Evolutionary conservation across 257 asterid genomes (phyloP).

Genomic region (Capsicum chinense): DNA sequence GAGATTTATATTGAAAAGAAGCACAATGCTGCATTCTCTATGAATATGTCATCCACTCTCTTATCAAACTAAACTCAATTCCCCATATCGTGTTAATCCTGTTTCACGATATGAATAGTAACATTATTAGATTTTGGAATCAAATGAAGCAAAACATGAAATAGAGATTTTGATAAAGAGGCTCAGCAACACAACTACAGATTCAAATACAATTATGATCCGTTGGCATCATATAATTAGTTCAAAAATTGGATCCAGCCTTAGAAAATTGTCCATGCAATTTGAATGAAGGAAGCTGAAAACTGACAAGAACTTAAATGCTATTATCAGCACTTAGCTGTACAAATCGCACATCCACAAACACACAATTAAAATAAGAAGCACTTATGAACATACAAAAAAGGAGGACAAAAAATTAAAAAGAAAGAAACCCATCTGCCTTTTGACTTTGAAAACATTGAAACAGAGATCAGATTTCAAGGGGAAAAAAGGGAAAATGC

Average conservation of each 20-base stretch:
- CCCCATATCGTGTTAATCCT: background rate
- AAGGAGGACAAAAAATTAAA: background rate
- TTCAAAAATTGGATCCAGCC: background rate
- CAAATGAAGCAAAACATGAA: background rate
- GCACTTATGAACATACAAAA: background rate
- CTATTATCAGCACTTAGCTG: background rate
- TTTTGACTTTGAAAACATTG: background rate
- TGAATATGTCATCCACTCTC: background rate
- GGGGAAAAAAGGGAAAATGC: background rate
- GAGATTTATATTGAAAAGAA: background rate
- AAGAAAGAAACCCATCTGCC: background rate
- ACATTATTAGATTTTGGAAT: background rate
- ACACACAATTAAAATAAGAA: background rate
- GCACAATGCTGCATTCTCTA: background rate
- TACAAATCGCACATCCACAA: constrained; percentile 16
- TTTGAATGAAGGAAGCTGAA: background rate
- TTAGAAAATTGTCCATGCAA: background rate
- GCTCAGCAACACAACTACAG: background rate
- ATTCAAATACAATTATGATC: background rate
- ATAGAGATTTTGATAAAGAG: background rate
- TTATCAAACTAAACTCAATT: background rate
- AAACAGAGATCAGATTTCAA: background rate
- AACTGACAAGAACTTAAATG: background rate
- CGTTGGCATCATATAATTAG: background rate
- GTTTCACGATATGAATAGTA: background rate